Conservation (phyloP, 208 protist species). For the Leptomonas pyrrhocoris region DNA sequence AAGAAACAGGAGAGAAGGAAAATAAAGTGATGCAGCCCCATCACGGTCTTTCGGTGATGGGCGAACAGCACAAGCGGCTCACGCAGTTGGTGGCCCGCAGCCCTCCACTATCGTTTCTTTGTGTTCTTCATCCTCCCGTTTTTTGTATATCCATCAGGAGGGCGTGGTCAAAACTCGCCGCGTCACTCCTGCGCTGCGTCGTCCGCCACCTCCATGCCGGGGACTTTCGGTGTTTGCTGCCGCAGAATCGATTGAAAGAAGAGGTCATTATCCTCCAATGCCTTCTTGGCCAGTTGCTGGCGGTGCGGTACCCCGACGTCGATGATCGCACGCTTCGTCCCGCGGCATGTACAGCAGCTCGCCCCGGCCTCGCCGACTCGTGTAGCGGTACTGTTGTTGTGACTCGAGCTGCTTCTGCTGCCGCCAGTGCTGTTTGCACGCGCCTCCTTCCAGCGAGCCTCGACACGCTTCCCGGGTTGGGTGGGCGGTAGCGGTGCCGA, state of each 20-base stretch:
- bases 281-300: conserved; percentile 69
- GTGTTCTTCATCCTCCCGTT: background rate
- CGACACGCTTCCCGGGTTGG: background rate
- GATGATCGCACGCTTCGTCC: conserved; percentile 38
- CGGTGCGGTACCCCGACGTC: conserved; percentile 40
- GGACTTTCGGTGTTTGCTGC: conserved; percentile 3
- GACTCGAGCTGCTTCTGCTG: background rate
- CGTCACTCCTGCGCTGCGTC: background rate
- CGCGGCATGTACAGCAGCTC: conserved; percentile 2
- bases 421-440: background rate
- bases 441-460: background rate
- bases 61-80: background rate
- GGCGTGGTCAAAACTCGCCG: no score
- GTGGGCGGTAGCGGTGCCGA: conserved; percentile 1
- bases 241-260: conserved; percentile 39
- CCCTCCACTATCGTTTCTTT: background rate
- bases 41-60: no score
- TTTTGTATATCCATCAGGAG: background rate
- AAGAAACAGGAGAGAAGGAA: background rate
- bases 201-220: background rate
- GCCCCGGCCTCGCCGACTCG: background rate
- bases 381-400: background rate
- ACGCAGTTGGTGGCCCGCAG: no score
- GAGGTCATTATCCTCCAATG: conserved; percentile 72
- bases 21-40: no score